phyloP scores from a whole-genome alignment of 1,284 basidiomycete species.

The Heliocybe sulcata region DNA sequence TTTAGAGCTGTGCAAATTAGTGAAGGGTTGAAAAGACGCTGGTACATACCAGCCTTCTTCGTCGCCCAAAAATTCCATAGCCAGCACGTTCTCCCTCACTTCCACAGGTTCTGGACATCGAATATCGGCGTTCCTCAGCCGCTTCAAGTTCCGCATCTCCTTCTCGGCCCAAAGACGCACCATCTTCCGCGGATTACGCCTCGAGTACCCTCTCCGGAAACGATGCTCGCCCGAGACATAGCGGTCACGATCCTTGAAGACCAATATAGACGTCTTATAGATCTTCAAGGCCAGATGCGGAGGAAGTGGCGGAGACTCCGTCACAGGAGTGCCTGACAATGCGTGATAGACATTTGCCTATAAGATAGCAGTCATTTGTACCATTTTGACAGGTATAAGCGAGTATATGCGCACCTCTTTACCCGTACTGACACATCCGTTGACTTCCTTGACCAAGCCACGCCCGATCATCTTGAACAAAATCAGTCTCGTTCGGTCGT shows the following conservation, averaged over 20 bases:
- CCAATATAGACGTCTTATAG: conserved; percentile 96
- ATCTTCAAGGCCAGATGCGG: conserved; percentile 87
- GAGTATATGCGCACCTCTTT: conserved; percentile 67
- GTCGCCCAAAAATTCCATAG: conserved; percentile 91
- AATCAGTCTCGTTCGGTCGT: conserved; percentile 85
- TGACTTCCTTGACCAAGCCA: conserved; percentile 80
- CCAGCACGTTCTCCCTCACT: conserved; percentile 93
- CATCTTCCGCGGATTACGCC: conserved; percentile 97
- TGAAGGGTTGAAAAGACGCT: too few relatives aligned
- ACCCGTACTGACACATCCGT: conserved; percentile 91
- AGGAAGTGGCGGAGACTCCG: not conserved
- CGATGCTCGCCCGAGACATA: conserved; percentile 92
- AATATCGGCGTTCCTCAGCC: conserved; percentile 78
- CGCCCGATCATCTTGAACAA: conserved; percentile 92
- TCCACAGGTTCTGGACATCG: conserved; percentile 87
- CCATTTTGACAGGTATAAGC: not conserved
- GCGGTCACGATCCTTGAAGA: conserved; percentile 95
- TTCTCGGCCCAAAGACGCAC: conserved; percentile 99
- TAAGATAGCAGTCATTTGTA: not conserved
- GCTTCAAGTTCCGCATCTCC: conserved; percentile 93
- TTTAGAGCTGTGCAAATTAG: too few relatives aligned
- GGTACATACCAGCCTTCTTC: conserved; percentile 68
- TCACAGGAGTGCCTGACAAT: conserved; percentile 45
- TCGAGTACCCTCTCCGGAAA: conserved; percentile 89
- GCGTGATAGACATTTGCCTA: conserved; percentile 95